Percentiles rank a stretch among this genome's conserved stretches.
These are phyloP conservation scores for Aspergillus sp. DNA, from an alignment of 2,329 filamentous ascomycete species.

Conservation along the genomic window DNA sequence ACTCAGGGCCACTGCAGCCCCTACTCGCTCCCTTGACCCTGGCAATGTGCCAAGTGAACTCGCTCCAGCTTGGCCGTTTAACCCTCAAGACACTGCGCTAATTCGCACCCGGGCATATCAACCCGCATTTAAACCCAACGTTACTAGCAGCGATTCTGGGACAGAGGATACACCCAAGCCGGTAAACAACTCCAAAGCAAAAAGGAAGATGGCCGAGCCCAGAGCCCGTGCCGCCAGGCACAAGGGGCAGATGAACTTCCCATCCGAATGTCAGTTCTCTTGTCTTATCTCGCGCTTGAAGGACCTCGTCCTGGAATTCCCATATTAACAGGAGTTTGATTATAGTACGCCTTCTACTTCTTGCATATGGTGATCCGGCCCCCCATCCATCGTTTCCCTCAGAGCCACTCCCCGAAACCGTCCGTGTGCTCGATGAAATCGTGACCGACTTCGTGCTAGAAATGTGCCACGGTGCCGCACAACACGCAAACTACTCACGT, in stretches of 20 bases:
- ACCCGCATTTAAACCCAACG: constrained; percentile 19
- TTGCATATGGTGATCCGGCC: constrained; percentile 46
- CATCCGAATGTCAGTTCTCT: constrained; percentile 61
- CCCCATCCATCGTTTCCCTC: constrained; percentile 65
- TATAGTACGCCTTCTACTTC: constrained; percentile 43
- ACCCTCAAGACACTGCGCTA: constrained; percentile 22
- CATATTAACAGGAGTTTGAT: not conserved
- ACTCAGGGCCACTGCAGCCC: not conserved
- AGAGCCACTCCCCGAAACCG: constrained; percentile 76
- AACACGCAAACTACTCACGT: constrained; percentile 79
- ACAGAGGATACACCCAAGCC: not conserved
- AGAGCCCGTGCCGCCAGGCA: constrained; percentile 75
- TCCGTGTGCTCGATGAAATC: constrained; percentile 89
- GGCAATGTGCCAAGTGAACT: constrained; percentile 18
- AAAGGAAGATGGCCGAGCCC: constrained; percentile 63
- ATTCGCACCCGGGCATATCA: constrained; percentile 23
- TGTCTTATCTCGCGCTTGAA: too few relatives aligned
- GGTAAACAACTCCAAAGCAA: not conserved
- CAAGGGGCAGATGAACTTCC: constrained; percentile 80
- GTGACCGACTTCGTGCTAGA: constrained; percentile 96
- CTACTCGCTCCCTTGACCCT: constrained; percentile 11
- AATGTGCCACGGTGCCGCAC: constrained; percentile 84
- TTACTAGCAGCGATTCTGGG: not conserved
- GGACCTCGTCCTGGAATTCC: not conserved
- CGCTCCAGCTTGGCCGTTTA: constrained; percentile 23